Evolutionary conservation across 495 filamentous ascomycete genomes (phyloP).

Genomic region (Pyrenopolyporus hunteri): DNA sequence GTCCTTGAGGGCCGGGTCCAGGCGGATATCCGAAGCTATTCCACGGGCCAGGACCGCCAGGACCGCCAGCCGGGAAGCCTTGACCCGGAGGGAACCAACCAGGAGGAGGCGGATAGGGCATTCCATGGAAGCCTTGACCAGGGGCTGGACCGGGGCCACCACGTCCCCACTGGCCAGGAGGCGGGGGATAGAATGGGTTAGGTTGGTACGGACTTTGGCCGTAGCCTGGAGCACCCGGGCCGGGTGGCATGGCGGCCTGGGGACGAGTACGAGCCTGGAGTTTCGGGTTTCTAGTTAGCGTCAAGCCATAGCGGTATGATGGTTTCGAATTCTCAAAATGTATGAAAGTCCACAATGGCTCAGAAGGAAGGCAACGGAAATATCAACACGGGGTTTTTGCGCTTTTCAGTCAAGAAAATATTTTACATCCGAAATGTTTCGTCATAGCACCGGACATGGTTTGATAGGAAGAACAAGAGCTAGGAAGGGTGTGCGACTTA

Average conservation of each 20-base stretch:
- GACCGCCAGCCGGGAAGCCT: constrained; percentile 69
- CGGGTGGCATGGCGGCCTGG: constrained; percentile 42
- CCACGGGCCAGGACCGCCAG: constrained; percentile 64
- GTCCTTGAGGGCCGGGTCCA: constrained; percentile 52
- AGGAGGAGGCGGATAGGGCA: constrained; percentile 65
- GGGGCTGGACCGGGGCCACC: constrained; percentile 56
- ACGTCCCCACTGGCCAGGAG: constrained; percentile 61
- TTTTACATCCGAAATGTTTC: constrained; percentile 87
- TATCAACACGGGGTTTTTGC: constrained; percentile 90
- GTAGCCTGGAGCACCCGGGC: constrained; percentile 62
- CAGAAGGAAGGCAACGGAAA: constrained; percentile 99
- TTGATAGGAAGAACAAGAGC: background rate
- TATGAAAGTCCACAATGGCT: constrained; percentile 45
- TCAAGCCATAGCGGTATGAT: background rate
- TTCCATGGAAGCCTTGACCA: constrained; percentile 49
- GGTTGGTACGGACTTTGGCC: constrained; percentile 55
- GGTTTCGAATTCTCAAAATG: background rate
- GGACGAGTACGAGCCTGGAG: constrained; percentile 49
- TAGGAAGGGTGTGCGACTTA: constrained; percentile 62
- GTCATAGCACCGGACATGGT: constrained; percentile 62
- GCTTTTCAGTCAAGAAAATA: constrained; percentile 76
- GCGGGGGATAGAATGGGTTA: constrained; percentile 55
- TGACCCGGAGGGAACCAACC: constrained; percentile 87
- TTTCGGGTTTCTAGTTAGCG: constrained; percentile 35
- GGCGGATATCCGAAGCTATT: constrained; percentile 54